These are phyloP conservation scores for Limnanthes douglasii DNA, from an alignment of 345 rosid genomes.

Conservation along the genomic window DNA sequence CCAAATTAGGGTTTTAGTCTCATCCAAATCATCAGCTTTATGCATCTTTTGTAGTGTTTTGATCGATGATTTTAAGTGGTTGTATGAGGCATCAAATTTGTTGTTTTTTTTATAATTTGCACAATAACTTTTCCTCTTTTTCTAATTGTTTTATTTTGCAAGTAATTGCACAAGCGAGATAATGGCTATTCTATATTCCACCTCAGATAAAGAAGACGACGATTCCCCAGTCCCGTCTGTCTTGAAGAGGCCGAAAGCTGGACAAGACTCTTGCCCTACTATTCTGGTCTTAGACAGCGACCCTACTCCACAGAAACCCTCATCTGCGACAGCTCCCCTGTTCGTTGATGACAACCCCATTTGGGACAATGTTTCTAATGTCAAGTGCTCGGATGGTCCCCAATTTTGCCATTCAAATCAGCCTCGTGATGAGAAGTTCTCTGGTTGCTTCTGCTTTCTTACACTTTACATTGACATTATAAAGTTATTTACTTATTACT, in stretches of 20 bases:
- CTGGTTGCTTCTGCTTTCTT: constrained; percentile 21
- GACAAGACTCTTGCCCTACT: background rate
- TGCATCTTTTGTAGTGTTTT: too few species aligned
- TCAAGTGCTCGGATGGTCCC: constrained; percentile 15
- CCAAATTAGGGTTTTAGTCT: too few species aligned
- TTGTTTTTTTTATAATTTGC: too few species aligned
- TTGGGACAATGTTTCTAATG: constrained; percentile 16
- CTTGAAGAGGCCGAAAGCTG: background rate
- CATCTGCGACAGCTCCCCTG: constrained; percentile 13
- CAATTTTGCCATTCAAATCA: constrained; percentile 13
- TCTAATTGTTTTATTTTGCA: too few species aligned
- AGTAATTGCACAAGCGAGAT: too few species aligned
- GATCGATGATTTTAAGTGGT: too few species aligned
- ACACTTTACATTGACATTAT: too few species aligned
- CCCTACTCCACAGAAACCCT: constrained; percentile 9
- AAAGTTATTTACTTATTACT: too few species aligned
- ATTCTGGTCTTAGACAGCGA: background rate
- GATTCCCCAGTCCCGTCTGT: background rate
- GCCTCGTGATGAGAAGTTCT: background rate
- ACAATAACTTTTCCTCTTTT: too few species aligned
- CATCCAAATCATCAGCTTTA: too few species aligned
- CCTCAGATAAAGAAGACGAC: background rate
- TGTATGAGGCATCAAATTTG: too few species aligned
- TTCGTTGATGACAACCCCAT: constrained; percentile 35
- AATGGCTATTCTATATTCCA: too few species aligned